These are phyloP conservation scores for Panaeolus papilionaceus DNA, from an alignment of 768 basidiomycete genomes.

Conservation along the genomic window DNA sequence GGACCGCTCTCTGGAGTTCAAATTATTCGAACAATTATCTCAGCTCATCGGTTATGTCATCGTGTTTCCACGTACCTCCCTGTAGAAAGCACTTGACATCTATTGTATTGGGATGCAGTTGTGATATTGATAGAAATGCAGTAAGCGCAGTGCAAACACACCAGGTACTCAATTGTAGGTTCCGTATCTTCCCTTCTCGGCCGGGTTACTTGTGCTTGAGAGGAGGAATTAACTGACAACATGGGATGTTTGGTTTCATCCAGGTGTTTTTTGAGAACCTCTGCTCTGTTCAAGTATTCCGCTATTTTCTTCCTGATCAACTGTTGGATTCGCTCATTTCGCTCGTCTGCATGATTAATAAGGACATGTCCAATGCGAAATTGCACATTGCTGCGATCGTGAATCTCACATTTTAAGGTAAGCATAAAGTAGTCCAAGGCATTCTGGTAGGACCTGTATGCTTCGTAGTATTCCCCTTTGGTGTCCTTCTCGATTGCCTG, in stretches of 20 bases:
- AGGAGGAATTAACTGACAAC: no score
- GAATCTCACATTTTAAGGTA: background rate
- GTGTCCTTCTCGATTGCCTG: background rate
- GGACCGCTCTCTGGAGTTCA: background rate
- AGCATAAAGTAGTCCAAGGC: background rate
- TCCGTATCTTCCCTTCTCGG: background rate
- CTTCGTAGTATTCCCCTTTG: background rate
- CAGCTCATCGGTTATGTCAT: no score
- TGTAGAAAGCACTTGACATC: background rate
- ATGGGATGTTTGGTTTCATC: background rate
- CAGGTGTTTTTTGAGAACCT: conserved; percentile 20
- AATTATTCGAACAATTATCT: background rate
- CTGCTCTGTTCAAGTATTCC: conserved; percentile 23
- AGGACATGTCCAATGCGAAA: background rate
- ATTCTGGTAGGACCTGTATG: background rate
- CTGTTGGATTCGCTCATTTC: conserved; percentile 19
- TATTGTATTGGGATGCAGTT: background rate
- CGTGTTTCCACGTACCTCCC: background rate
- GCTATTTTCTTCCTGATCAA: conserved; percentile 19
- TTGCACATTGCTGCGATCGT: background rate
- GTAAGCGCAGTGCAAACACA: background rate
- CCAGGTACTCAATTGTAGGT: background rate
- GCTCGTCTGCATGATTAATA: background rate
- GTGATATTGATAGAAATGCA: no score
- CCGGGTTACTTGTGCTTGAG: no score